Conservation (phyloP, 768 basidiomycete species). For the Phylloporus sp. region DNA sequence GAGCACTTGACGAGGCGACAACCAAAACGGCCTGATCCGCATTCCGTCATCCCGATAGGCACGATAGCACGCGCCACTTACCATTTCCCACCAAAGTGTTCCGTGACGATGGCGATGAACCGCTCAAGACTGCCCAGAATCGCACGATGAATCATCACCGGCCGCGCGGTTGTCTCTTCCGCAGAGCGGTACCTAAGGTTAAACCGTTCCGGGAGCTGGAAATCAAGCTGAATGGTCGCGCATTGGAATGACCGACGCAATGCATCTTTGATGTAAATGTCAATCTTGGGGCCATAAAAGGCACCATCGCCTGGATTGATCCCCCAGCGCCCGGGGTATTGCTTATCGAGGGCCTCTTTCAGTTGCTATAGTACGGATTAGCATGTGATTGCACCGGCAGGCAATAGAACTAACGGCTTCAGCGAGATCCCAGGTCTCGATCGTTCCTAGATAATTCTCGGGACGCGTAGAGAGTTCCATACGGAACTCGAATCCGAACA, state of each 20-base stretch:
- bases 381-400: background rate
- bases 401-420: slow-evolving; percentile 57
- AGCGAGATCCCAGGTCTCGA: slow-evolving; percentile 88
- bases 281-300: slow-evolving; percentile 99
- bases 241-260: slow-evolving; percentile 94
- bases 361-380: slow-evolving; percentile 59
- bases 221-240: slow-evolving; percentile 98
- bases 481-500: slow-evolving; percentile 93
- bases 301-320: slow-evolving; percentile 96
- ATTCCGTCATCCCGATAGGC: background rate
- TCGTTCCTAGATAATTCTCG: slow-evolving; percentile 84
- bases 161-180: slow-evolving; percentile 60
- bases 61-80: slow-evolving; percentile 30
- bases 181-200: slow-evolving; percentile 86
- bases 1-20: slow-evolving; percentile 92
- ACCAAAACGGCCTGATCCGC: slow-evolving; percentile 86
- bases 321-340: slow-evolving; percentile 86
- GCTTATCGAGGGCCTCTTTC: slow-evolving; percentile 74
- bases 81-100: slow-evolving; percentile 98
- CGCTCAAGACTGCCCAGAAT: slow-evolving; percentile 92
- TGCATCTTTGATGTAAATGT: slow-evolving; percentile 94
- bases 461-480: slow-evolving; percentile 95
- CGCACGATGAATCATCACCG: slow-evolving; percentile 98
- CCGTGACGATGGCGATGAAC: slow-evolving; percentile 95
- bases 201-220: slow-evolving; percentile 96